Evolutionary conservation across 495 filamentous ascomycete genomes (phyloP), one percentile per base, ranked within the genome.

Genomic region (Talaromyces proteolyticus): DNA sequence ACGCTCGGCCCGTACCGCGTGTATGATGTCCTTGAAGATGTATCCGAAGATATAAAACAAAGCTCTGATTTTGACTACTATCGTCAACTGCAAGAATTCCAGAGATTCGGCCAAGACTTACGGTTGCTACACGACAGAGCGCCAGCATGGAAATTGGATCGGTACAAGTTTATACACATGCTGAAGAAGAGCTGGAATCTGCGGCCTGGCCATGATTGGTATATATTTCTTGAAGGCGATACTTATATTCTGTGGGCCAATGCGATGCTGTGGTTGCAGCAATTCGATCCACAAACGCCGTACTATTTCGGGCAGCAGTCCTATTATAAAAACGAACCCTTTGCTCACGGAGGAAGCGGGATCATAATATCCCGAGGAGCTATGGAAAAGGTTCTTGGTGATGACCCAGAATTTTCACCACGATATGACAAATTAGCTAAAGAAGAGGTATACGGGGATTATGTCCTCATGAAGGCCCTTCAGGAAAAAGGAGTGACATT

Each of bases 151-250:
- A 65, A 58, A 40, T 58, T 81, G 42, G 80, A 85, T 59, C 80
- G 79, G 55, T 83, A 78, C 65, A 85, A 83, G 64, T 82, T 82
- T 57, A 62, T 85, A 10, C 75, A 77, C 16, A 75, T 78, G 61
- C 67, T 82, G 48, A 71, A 76, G 53, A 65, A 78, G 49, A 71
- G 77, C 10, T 81, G 73, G 70, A 57, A 61, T 26, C 64, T 73
- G 73, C 65, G 68, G 6, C 76, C 76, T 6, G 62, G 68, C 7
- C 66, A 59, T 18, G 72, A 76, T 26, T 85, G 78, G 77, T 85
- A 79, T 56, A 69, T 82, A 36, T 83, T 83, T 52, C 73, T 79
- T 54, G 80, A 83, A 57, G 72, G 72, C 14, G 80, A 85, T 57
- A 81, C 79, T 0, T 83, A 81, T 51, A 55, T 80, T 18, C 65